Conservation (phyloP, 2,329 filamentous ascomycete genomes). For the Botrytis hyacinthi region DNA sequence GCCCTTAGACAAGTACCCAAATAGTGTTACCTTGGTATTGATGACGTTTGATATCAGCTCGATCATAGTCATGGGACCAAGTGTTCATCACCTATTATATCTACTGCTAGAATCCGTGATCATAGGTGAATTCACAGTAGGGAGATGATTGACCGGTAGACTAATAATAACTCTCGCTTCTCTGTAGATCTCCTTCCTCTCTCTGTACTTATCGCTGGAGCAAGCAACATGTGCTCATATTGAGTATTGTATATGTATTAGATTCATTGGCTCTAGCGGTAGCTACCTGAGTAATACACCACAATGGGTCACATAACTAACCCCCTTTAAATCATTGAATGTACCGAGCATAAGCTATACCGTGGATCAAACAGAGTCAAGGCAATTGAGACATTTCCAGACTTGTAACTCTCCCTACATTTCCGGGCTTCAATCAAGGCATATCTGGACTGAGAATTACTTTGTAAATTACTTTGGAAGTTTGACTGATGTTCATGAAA, state of each 20-base stretch:
- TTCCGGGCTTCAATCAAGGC: background rate
- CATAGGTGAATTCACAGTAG: background rate
- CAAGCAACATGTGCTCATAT: background rate
- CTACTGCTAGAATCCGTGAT: background rate
- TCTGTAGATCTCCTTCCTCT: background rate
- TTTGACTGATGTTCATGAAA: background rate
- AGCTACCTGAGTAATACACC: background rate
- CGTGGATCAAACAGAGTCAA: background rate
- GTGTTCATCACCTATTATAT: background rate
- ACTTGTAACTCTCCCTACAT: background rate
- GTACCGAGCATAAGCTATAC: background rate
- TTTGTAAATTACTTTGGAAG: background rate
- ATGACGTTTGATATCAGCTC: background rate
- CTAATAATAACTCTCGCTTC: background rate
- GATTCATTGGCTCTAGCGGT: background rate
- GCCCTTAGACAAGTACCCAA: background rate
- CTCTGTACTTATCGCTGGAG: background rate
- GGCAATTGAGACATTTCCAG: background rate
- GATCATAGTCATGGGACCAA: background rate
- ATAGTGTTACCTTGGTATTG: background rate
- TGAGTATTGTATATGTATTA: background rate
- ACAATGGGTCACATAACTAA: background rate
- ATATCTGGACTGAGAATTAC: background rate
- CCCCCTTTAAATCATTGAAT: background rate
- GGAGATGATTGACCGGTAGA: background rate